Evolutionary conservation across 1,284 basidiomycete species (phyloP).

Genomic region (Tylopilus sp.): DNA sequence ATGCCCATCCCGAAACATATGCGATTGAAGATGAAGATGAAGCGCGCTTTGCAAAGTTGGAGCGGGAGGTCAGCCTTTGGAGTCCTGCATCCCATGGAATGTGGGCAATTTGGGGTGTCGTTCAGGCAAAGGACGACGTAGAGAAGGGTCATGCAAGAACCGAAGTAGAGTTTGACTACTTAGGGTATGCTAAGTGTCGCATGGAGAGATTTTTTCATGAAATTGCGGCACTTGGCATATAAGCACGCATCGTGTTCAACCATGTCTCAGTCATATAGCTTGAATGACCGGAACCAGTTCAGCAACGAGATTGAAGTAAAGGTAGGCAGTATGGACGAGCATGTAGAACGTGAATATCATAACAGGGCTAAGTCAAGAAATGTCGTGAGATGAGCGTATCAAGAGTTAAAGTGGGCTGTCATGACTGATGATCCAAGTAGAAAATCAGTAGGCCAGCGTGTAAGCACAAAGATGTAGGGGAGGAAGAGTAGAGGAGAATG

Average conservation of each 20-base stretch:
- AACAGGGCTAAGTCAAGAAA: constrained; percentile 39
- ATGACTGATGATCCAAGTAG: constrained; percentile 3
- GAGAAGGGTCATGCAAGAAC: constrained; percentile 48
- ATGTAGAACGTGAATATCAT: constrained; percentile 43
- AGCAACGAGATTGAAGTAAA: constrained; percentile 40
- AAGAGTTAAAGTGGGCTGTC: constrained; percentile 9
- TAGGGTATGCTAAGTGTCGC: constrained; percentile 64
- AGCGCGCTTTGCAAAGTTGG: constrained; percentile 47
- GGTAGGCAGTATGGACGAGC: constrained; percentile 44
- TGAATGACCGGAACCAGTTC: not conserved
- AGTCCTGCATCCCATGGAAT: constrained; percentile 81
- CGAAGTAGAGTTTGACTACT: constrained; percentile 73
- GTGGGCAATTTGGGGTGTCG: constrained; percentile 91
- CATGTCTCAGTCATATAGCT: not conserved
- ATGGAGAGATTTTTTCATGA: constrained; percentile 59
- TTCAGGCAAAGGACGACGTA: constrained; percentile 81
- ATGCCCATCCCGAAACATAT: constrained; percentile 36
- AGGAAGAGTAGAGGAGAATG: constrained; percentile 13
- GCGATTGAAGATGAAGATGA: constrained; percentile 18
- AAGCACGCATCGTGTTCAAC: constrained; percentile 7
- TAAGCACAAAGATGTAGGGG: constrained; percentile 2
- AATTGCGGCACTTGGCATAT: constrained; percentile 47
- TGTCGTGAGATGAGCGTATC: constrained; percentile 28
- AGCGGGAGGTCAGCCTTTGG: constrained; percentile 78
- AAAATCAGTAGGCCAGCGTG: constrained; percentile 6